Conservation (phyloP, 164 flowering plant species). For the Stephania yunnanensis region DNA sequence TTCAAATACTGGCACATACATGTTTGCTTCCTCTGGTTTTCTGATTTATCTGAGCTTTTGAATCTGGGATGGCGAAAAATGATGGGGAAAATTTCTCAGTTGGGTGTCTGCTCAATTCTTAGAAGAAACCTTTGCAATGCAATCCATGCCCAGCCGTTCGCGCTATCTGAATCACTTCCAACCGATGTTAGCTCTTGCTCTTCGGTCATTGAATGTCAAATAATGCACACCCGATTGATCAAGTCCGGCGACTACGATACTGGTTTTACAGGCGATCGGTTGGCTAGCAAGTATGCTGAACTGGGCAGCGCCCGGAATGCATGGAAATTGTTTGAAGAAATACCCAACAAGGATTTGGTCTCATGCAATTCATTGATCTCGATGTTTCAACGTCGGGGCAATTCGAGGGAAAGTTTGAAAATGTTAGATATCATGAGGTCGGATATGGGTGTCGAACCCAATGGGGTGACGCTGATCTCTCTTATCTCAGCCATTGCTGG, state of each 20-base stretch:
- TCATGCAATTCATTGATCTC: constrained; percentile 22
- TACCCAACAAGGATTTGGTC: constrained; percentile 17
- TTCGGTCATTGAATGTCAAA: constrained; percentile 19
- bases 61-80: constrained; percentile 10
- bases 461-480: constrained; percentile 24
- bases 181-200: constrained; percentile 17
- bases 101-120: neutral
- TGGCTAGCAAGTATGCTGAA: constrained; percentile 22
- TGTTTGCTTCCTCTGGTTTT: neutral
- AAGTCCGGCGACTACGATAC: constrained; percentile 26
- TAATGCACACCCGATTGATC: constrained; percentile 23
- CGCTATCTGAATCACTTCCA: constrained; percentile 6
- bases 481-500: constrained; percentile 20
- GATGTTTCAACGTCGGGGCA: constrained; percentile 3
- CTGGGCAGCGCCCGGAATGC: constrained; percentile 12
- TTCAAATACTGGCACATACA: too few relatives aligned
- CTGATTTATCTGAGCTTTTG: neutral
- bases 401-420: constrained; percentile 12
- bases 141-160: neutral
- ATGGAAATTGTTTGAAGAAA: constrained; percentile 16
- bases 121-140: constrained; percentile 7
- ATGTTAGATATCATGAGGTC: constrained; percentile 19
- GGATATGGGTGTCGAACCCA: constrained; percentile 22
- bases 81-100: neutral
- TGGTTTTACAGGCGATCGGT: constrained; percentile 34